These are phyloP conservation scores for Spizellomyces punctatus DNA, from an alignment of 192 early-diverging fungal species.

Conservation along the genomic window DNA sequence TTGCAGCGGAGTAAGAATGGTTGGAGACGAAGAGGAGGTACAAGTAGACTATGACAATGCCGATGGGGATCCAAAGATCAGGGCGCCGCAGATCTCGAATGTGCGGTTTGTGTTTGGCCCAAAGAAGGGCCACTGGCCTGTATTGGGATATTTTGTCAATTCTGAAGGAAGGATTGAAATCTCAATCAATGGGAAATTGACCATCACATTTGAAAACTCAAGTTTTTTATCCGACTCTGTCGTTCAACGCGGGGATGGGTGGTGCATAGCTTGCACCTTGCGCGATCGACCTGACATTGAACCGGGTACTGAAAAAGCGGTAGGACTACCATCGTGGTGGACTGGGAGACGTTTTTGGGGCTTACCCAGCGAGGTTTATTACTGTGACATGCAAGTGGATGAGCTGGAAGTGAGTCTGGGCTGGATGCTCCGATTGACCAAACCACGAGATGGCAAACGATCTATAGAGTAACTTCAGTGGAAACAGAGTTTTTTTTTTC, in stretches of 20 bases:
- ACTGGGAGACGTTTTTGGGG: neutral
- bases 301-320: neutral
- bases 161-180: slow-evolving; percentile 9
- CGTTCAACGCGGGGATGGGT: slow-evolving; percentile 6
- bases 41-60: neutral
- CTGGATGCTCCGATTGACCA: neutral
- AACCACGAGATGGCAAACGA: neutral
- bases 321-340: slow-evolving; percentile 3
- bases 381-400: neutral
- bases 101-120: slow-evolving; percentile 11
- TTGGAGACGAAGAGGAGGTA: neutral
- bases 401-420: neutral
- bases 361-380: slow-evolving; percentile 5
- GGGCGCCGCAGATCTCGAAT: neutral
- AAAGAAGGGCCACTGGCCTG: slow-evolving; percentile 4
- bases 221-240: neutral
- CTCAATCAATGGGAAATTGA: slow-evolving; percentile 2
- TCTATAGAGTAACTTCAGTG: too few species aligned
- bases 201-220: neutral
- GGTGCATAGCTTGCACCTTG: slow-evolving; percentile 7
- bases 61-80: neutral
- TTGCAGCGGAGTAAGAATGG: neutral
- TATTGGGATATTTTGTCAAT: slow-evolving; percentile 17
- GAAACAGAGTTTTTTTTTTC: too few species aligned
- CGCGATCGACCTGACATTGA: slow-evolving; percentile 9